Evolutionary conservation across 768 basidiomycete genomes (phyloP), one percentile per base, ranked within the genome.

Genomic region (Termitomyces heimii): DNA sequence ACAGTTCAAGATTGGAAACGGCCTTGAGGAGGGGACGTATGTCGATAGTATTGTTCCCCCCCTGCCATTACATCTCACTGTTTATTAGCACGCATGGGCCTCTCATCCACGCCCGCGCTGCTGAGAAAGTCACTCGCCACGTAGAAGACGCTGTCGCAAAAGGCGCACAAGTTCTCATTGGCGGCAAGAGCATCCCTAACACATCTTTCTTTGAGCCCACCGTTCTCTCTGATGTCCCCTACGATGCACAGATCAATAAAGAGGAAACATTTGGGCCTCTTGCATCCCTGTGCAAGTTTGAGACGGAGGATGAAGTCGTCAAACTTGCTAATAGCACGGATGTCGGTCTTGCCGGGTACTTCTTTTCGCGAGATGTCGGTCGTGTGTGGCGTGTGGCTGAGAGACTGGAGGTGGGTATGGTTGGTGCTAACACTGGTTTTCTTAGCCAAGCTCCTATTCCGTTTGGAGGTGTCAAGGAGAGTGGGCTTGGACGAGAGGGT

Each of bases 261-360:
- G 97, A 98, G 69, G 97, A 99, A 77, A 98, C 97, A 0, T 99
- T 99, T 66, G 97, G 96, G 0, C 95, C 93, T 0, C 71, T 96
- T 39, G 94, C 94, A 0, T 88, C 90, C 7, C 74, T 99, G 24
- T 86, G 82, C 68, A 88, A 87, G 67, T 99, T 99, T 67, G 85
- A 91, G 70, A 94, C 93, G 0, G 97, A 99, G 73, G 94, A 94
- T 44, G 89, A 98, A 70, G 94, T 94, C 0, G 77, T 98, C 55
- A 77, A 79, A 62, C 71, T 93, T 52, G 96, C 96, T 32, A 98
- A 99, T 71, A 75, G 82, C 63, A 79, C 86, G 1, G 83, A 90
- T 20, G 83, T 89, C 28, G 97, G 97, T 0, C 77, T 99, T 24
- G 94, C 96, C 20, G 95, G 94, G 5, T 97, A 98, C 73, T 95